Conservation (phyloP, 192 early-diverging fungal species). For the Chytriomyces sp. region DNA sequence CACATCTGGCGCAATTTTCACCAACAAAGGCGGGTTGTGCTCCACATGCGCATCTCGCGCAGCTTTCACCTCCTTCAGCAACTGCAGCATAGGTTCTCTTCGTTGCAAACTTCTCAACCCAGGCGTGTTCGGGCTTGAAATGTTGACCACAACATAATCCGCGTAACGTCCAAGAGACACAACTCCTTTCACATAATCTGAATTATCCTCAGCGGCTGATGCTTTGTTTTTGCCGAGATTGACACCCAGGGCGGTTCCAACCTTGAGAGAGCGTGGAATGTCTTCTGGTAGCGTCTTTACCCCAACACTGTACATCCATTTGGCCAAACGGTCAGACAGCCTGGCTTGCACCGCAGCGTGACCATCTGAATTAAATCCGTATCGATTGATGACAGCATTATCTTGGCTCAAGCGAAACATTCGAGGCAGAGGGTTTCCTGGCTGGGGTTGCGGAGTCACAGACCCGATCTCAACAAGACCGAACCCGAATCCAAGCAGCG, state of each 20-base stretch:
- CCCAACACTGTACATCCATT: constrained; percentile 38
- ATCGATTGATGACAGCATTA: constrained; percentile 84
- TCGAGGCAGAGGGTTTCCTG: constrained; percentile 83
- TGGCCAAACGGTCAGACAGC: constrained; percentile 72
- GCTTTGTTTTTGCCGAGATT: constrained; percentile 91
- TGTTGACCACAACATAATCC: constrained; percentile 89
- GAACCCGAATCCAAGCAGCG: constrained; percentile 83
- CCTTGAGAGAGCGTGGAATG: constrained; percentile 62
- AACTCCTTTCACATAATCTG: constrained; percentile 85
- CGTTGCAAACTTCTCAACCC: constrained; percentile 77
- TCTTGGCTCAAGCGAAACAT: constrained; percentile 81
- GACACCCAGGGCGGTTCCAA: constrained; percentile 73
- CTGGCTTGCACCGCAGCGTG: constrained; percentile 64
- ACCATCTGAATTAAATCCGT: constrained; percentile 89
- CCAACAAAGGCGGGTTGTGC: constrained; percentile 73
- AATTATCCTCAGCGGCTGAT: constrained; percentile 65
- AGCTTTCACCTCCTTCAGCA: constrained; percentile 69
- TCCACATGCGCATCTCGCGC: constrained; percentile 47
- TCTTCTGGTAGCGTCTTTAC: constrained; percentile 15
- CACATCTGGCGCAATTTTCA: constrained; percentile 93
- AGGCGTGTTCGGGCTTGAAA: constrained; percentile 87
- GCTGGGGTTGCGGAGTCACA: constrained; percentile 84
- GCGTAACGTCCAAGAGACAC: constrained; percentile 74
- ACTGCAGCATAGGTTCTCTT: constrained; percentile 69
- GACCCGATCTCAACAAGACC: constrained; percentile 90